A percentile compares a stretch with the other conserved stretches of the same genome.
Conservation (phyloP, 805 yeast genomes). For the Danielia oregonensis region DNA sequence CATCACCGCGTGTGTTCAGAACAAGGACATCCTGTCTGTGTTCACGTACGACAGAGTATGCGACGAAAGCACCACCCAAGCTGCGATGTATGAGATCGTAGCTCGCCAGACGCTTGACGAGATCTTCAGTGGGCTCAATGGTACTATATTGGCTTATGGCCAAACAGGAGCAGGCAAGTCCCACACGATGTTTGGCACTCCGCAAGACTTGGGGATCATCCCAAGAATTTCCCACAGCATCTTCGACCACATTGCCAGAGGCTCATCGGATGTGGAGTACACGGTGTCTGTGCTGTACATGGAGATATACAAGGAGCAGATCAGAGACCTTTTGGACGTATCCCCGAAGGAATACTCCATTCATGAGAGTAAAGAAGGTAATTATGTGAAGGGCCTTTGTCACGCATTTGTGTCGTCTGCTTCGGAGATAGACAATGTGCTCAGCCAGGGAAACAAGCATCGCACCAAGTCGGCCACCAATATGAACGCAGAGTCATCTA, state of each 20-base stretch:
- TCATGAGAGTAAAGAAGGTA: constrained; percentile 63
- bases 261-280: constrained; percentile 53
- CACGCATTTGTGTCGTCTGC: constrained; percentile 57
- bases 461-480: constrained; percentile 60
- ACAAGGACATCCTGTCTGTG: constrained; percentile 22
- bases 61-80: constrained; percentile 47
- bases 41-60: constrained; percentile 71
- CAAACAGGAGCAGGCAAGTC: constrained; percentile 79
- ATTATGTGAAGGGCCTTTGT: constrained; percentile 67
- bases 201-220: constrained; percentile 51
- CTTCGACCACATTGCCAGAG: constrained; percentile 49
- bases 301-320: constrained; percentile 79
- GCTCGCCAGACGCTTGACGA: constrained; percentile 64
- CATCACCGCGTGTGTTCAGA: constrained; percentile 24
- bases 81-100: constrained; percentile 55
- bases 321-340: constrained; percentile 64
- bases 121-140: constrained; percentile 70
- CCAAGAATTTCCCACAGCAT: constrained; percentile 69
- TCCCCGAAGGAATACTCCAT: constrained; percentile 45
- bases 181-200: constrained; percentile 70
- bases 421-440: constrained; percentile 53
- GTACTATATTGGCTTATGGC: constrained; percentile 75
- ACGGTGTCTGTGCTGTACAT: constrained; percentile 67
- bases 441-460: constrained; percentile 54
- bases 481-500: constrained; percentile 70